These are phyloP conservation scores for Macrolepiota albuminosa DNA, from an alignment of 768 basidiomycete species.

Conservation along the genomic window DNA sequence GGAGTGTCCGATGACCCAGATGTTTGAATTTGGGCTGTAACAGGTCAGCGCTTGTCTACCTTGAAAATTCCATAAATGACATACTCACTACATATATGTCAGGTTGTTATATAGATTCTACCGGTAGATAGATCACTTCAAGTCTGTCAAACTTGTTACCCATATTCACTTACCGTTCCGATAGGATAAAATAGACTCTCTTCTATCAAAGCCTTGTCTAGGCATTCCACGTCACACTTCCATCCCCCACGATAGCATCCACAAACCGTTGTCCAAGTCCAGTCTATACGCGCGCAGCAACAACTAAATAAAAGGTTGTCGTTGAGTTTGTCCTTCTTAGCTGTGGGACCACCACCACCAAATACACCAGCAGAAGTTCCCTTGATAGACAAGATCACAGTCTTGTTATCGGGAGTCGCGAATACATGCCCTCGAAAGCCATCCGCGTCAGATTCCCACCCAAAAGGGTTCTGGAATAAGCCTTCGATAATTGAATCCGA, in stretches of 20 bases:
- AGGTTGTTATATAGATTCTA: conserved; percentile 95
- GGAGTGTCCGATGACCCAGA: conserved; percentile 84
- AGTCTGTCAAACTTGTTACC: conserved; percentile 1
- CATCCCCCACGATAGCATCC: conserved; percentile 78
- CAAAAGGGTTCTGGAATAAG: conserved; percentile 65
- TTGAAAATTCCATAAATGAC: neutral
- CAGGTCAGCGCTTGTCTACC: neutral
- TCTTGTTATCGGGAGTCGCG: conserved; percentile 75
- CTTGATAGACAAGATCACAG: conserved; percentile 86
- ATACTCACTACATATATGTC: conserved; percentile 72
- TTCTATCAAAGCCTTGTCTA: conserved; percentile 68
- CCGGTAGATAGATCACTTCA: neutral
- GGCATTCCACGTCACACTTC: conserved; percentile 77
- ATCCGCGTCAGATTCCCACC: conserved; percentile 87
- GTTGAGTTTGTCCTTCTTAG: conserved; percentile 88
- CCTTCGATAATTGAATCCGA: conserved; percentile 1
- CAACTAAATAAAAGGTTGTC: conserved; percentile 93
- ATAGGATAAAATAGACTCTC: conserved; percentile 89
- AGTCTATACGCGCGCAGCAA: conserved; percentile 90
- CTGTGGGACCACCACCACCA: conserved; percentile 78
- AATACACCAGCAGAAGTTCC: conserved; percentile 82
- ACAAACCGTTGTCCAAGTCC: conserved; percentile 93
- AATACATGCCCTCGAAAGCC: conserved; percentile 92
- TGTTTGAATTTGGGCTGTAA: conserved; percentile 66
- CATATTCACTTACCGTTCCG: conserved; percentile 60